Evolutionary conservation across 148 eudicot species (phyloP), one percentile per base, ranked within the genome.

Genomic region (Spergularia bocconei): DNA sequence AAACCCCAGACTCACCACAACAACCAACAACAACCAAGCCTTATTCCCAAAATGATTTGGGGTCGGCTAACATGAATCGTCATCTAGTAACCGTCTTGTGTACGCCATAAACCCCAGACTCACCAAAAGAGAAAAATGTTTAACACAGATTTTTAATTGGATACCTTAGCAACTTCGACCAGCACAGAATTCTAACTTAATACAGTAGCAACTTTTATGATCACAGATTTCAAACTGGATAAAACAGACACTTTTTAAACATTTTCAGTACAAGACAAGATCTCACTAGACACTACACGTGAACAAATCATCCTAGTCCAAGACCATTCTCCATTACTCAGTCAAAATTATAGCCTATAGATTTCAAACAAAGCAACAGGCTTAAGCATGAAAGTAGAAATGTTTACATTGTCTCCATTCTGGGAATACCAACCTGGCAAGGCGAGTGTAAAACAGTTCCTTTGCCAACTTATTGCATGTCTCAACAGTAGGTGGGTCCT

Each of bases 371-470:
- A 3, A 23, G 20, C 29, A 10, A n/a, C 10, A 9, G 0, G 13
- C 29, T 58, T n/a, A 33, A 58, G 13, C 19, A 44, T 11, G 44
- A 4, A 7, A 15, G 17, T 23, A 38, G 1, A 17, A 13, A 33
- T 15, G 16, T 21, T 7, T 33, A 13, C 3, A 48, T 21, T 38
- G 68, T 57, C 23, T 16, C 12, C 20, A 21, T 36, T 12, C 1
- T 25, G 13, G 8, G 23, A 47, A 67, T 39, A 70, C 82, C 23
- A 73, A 89, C 93, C 96, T 90, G 83, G 96, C 92, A 74, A 90
- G 85, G 47, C 96, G 92, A 81, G 96, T 90, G 89, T 84, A 90
- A 67, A 84, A 63, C 73, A 90, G 77, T 67, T 90, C 89, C 68
- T 87, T 87, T 2, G 92, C 75, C 88, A 90, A 84, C 38, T 70